Base-by-base conservation (phyloP, 371 early-diverging fungal species). In the Apophysomyces sp. region DNA sequence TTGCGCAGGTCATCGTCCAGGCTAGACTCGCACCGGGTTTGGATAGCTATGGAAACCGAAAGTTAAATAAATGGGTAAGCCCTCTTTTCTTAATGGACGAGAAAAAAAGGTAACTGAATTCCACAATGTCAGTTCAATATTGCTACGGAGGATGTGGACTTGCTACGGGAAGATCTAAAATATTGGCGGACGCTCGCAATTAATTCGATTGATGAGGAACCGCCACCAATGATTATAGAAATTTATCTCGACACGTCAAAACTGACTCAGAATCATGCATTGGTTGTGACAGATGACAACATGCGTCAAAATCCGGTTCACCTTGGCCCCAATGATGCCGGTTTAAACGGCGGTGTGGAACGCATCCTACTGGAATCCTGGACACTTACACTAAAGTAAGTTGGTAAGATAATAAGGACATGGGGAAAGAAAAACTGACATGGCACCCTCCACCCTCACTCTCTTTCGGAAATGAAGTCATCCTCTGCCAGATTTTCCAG, bases 351-450 rank as follows among this genome's bases (percentile, higher is more conserved):
- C 0, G 63, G 60, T 32, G 59, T 73, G 27, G 56, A 78, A 18
- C 63, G 71, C 34, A 87, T 94, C 54, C 67, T 91, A 30, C 71
- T 94, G 30, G 94, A 94, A 69, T 83, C 89, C 41, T 94, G 94
- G 94, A 85, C 85, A 56, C 72, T 94, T 40, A 79, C 85, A 5
- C 74, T 92, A 54, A 85, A 85, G 92, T 91, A 82, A 72, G 77
- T 62, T 31, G 49, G 2, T 44, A 26, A 44, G 49, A 21, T 16
- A 21, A 18, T 11, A 16, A 34, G 34, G 41, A 41, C 6, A 41
- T 5, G n/a, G 16, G 16, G 16, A 41, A 41, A 41, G 16, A 2
- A n/a, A n/a, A 41, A 13, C 11, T 11, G 18, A n/a, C 6, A 41
- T 34, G 34, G 13, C 34, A 4, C 34, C 34, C 34, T 41, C 18